Conservation (phyloP, 2,329 filamentous ascomycete genomes). For the Neocucurbitaria cava region DNA sequence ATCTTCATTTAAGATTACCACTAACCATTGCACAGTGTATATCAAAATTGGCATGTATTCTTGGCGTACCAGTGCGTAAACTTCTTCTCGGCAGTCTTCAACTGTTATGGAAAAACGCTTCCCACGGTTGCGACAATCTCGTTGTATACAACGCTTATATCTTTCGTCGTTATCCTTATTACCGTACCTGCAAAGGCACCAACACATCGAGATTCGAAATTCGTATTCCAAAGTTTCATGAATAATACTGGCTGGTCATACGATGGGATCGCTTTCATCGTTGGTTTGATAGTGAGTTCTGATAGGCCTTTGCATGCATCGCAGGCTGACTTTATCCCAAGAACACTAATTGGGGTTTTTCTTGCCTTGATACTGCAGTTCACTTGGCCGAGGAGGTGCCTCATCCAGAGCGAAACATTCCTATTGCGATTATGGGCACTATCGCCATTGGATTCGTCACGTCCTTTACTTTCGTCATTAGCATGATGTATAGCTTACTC, state of each 20-base stretch:
- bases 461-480: constrained; percentile 50
- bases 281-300: background rate
- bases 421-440: constrained; percentile 52
- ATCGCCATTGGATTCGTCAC: constrained; percentile 54
- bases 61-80: too few relatives aligned
- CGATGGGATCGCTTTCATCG: constrained; percentile 9
- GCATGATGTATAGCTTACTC: constrained; percentile 53
- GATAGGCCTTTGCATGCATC: background rate
- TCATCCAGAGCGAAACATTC: constrained; percentile 51
- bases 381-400: constrained; percentile 53
- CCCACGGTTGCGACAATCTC: too few relatives aligned
- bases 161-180: constrained; percentile 2
- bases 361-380: background rate
- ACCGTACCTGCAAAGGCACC: constrained; percentile 15
- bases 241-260: constrained; percentile 19
- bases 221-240: constrained; percentile 19
- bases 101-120: too few relatives aligned
- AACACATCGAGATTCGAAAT: constrained; percentile 8
- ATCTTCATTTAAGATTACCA: too few relatives aligned
- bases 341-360: background rate
- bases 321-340: background rate
- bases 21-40: too few relatives aligned
- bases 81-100: too few relatives aligned
- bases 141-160: too few relatives aligned
- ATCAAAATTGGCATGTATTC: too few relatives aligned